Evolutionary conservation across 192 early-diverging fungal genomes (phyloP), one percentile per base, ranked within the genome.

Genomic region (Umbelopsis sp.): DNA sequence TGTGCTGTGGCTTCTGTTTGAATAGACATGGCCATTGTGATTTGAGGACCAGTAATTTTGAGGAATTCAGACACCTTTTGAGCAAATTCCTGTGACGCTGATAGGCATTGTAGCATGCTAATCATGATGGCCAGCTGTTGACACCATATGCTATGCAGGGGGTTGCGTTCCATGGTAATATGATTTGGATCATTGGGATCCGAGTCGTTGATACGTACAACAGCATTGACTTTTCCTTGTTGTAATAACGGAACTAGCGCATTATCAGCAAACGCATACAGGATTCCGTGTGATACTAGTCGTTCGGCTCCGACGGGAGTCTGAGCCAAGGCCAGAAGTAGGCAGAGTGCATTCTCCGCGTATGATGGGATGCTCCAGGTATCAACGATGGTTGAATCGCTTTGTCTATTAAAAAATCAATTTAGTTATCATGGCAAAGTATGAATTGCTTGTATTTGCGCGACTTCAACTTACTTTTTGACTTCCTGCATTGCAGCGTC

Each of bases 81-180:
- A 45, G 85, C 71, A 45, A 81, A 74, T 2, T 72, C 64, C 13
- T 79, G 80, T 1, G 72, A 71, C 16, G 55, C 61, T 15, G 69
- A 69, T 67, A 84, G 69, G 11, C 67, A 65, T n/a, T 80, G 82
- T 48, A 83, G 52, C 2, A 85, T 51, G 47, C 81, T 74, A 4
- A 73, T 85, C 20, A 82, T 71, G 3, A 81, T 78, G 16, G 80
- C 80, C 21, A 87, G 49, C 67, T 81, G 80, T 65, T 81, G 82
- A 35, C 82, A 83, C 86, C 86, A 87, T 11, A 84, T 76, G 7
- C 71, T 69, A 58, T 84, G 86, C 53, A 81, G 72, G n/a, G 72
- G 73, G 25, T 68, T 74, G 0, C 64, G 77, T 61, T 75, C 77
- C 45, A 74, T 50, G 20, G 33, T 33, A 0, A 20, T 41, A 16